phyloP scores from a whole-genome alignment of 257 asterid genomes.

The Eustoma russellianum region DNA sequence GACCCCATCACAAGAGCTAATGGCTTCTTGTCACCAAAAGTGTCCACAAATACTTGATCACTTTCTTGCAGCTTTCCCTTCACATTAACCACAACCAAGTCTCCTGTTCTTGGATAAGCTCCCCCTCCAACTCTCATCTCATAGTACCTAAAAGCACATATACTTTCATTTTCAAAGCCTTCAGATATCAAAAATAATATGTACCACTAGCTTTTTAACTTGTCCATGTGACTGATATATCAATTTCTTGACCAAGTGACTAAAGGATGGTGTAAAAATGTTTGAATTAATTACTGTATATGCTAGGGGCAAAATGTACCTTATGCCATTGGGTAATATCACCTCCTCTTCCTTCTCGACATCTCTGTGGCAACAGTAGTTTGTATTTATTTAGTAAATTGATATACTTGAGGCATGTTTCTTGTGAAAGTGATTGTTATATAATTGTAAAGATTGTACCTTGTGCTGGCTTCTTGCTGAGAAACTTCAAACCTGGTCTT shows the following conservation, averaged over 20 bases:
- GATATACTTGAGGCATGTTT: background rate
- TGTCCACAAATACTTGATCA: constrained; percentile 58
- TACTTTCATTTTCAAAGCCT: background rate
- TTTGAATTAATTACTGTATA: too few species aligned
- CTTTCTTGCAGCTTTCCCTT: constrained; percentile 53
- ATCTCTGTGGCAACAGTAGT: constrained; percentile 36
- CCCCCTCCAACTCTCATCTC: constrained; percentile 74
- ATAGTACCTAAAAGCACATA: constrained; percentile 33
- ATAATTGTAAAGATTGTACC: constrained; percentile 21
- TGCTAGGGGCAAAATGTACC: constrained; percentile 18
- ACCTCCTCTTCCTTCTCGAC: constrained; percentile 80
- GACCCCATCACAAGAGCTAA: constrained; percentile 79
- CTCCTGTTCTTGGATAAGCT: constrained; percentile 49
- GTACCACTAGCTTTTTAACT: too few species aligned
- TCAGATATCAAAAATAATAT: background rate
- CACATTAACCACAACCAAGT: constrained; percentile 70
- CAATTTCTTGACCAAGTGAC: background rate
- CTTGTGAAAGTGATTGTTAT: background rate
- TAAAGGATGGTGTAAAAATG: background rate
- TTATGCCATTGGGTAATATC: constrained; percentile 67
- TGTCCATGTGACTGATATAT: background rate
- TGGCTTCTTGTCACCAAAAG: constrained; percentile 43
- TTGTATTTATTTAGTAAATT: too few species aligned
- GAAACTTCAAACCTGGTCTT: constrained; percentile 80
- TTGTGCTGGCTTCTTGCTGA: constrained; percentile 51